These are phyloP conservation scores for Thalia dealbata DNA, from an alignment of 176 grass and related monocot species.

Conservation along the genomic window DNA sequence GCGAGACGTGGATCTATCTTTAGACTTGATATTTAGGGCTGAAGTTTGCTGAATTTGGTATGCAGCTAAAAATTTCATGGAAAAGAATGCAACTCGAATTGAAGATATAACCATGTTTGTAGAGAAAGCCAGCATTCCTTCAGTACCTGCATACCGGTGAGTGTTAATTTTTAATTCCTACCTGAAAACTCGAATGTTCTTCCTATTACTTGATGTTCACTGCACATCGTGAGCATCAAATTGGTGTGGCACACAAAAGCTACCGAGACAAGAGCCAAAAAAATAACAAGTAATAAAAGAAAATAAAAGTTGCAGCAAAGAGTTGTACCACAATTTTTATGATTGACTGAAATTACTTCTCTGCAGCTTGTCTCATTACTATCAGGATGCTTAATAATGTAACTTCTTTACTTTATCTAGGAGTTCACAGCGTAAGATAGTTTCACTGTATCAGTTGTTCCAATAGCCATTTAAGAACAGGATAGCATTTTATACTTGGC, in stretches of 20 bases:
- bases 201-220: background rate
- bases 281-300: background rate
- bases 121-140: conserved; percentile 70
- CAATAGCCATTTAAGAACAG: background rate
- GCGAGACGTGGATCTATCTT: conserved; percentile 64
- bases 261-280: background rate
- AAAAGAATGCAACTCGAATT: conserved; percentile 24
- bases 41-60: conserved; percentile 77
- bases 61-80: conserved; percentile 31
- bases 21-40: conserved; percentile 67
- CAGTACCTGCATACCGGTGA: conserved; percentile 89
- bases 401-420: no score
- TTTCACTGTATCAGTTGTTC: background rate
- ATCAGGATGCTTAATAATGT: background rate
- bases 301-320: background rate
- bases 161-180: background rate
- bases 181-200: background rate
- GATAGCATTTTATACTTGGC: background rate
- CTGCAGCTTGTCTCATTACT: background rate
- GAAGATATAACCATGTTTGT: conserved; percentile 32
- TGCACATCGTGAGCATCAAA: background rate
- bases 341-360: background rate
- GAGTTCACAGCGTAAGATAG: no score
- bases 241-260: background rate
- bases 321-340: background rate